Evolutionary conservation across 768 basidiomycete species (phyloP).

Genomic region (Panellus pusillus): DNA sequence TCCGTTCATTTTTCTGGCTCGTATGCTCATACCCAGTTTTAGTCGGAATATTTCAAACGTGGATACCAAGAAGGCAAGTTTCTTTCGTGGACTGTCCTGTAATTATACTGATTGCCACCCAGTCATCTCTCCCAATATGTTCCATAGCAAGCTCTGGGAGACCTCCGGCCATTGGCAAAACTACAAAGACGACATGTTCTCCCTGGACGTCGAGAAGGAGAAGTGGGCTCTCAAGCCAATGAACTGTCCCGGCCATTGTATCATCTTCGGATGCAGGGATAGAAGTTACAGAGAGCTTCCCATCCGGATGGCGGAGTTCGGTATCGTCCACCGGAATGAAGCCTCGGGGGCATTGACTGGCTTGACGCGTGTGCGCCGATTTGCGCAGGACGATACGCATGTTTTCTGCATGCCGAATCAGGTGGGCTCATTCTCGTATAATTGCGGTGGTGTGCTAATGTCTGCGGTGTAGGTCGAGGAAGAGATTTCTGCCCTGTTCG

Average conservation of each 20-base stretch:
- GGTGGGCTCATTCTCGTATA: slow-evolving; percentile 37
- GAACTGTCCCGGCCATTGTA: slow-evolving; percentile 98
- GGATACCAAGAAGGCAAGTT: slow-evolving; percentile 87
- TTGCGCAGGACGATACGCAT: slow-evolving; percentile 98
- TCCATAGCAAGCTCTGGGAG: slow-evolving; percentile 94
- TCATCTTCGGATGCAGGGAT: slow-evolving; percentile 94
- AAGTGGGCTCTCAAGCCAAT: slow-evolving; percentile 96
- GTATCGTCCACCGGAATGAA: slow-evolving; percentile 95
- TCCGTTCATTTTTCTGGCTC: not conserved
- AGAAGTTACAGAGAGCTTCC: slow-evolving; percentile 95
- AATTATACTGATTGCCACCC: not conserved
- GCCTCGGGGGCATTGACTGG: slow-evolving; percentile 93
- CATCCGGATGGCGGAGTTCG: slow-evolving; percentile 97
- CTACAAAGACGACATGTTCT: slow-evolving; percentile 98
- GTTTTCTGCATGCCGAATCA: slow-evolving; percentile 97
- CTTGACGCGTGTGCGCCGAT: slow-evolving; percentile 88
- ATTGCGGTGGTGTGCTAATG: not conserved
- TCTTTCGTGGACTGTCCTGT: not conserved
- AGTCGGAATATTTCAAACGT: slow-evolving; percentile 93
- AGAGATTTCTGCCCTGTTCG: slow-evolving; percentile 85
- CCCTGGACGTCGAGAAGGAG: slow-evolving; percentile 93
- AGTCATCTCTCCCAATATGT: slow-evolving; percentile 99
- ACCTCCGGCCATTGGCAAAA: slow-evolving; percentile 98
- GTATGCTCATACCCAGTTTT: slow-evolving; percentile 4
- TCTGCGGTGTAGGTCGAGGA: slow-evolving; percentile 62